phyloP scores from a whole-genome alignment of 495 filamentous ascomycete genomes.

The Aspergillus carlsbadensis region DNA sequence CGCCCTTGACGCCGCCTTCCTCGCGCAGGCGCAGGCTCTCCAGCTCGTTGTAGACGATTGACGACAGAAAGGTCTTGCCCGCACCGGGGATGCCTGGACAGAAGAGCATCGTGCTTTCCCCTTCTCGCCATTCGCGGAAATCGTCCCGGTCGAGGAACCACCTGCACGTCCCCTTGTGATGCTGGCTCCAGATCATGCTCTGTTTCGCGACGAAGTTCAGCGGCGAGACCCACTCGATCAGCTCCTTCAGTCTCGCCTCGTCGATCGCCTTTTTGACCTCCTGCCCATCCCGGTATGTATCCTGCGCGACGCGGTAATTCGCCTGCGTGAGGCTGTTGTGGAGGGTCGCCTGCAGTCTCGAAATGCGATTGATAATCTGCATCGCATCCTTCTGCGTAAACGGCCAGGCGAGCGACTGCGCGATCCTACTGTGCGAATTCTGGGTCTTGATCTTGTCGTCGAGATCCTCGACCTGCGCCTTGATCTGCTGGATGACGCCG shows the following conservation, averaged over 20 bases:
- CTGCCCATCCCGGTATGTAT: constrained; percentile 5
- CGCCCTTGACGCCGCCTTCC: constrained; percentile 6
- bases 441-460: constrained; percentile 1
- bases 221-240: constrained; percentile 11
- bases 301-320: constrained; percentile 1
- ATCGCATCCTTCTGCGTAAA: constrained; percentile 9
- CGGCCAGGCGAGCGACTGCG: constrained; percentile 8
- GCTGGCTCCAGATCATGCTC: constrained; percentile 10
- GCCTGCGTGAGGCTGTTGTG: constrained; percentile 7
- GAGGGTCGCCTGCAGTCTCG: constrained; percentile 2
- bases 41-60: constrained; percentile 9
- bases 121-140: constrained; percentile 7
- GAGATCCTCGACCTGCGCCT: not conserved
- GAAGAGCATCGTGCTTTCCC: not conserved
- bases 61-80: constrained; percentile 9
- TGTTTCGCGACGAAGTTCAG: constrained; percentile 14
- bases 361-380: constrained; percentile 4
- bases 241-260: constrained; percentile 5
- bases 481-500: constrained; percentile 10
- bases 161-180: constrained; percentile 10
- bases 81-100: constrained; percentile 10
- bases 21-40: not conserved
- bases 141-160: constrained; percentile 8
- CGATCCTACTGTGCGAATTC: not conserved
- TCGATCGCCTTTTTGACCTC: constrained; percentile 4